Evolutionary conservation across 192 early-diverging fungal species (phyloP).

Genomic region (Cetraspora pellucida): DNA sequence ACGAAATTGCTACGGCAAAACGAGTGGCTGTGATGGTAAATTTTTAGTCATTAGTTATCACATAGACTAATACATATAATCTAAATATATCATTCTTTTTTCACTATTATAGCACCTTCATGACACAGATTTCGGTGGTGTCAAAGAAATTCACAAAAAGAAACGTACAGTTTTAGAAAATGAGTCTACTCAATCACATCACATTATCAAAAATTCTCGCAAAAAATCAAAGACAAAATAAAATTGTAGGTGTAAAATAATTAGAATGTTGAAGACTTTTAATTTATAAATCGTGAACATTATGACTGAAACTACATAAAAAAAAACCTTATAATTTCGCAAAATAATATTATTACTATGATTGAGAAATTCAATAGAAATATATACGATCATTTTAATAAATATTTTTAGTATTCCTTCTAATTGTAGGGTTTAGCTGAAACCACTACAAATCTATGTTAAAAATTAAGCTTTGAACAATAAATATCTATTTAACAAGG

Average conservation of each 20-base stretch:
- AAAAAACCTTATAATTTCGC: no score
- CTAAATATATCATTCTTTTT: not conserved
- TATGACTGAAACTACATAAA: no score
- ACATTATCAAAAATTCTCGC: not conserved
- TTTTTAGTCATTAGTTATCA: constrained; percentile 1
- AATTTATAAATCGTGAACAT: no score
- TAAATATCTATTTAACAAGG: no score
- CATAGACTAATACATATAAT: not conserved
- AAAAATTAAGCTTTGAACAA: no score
- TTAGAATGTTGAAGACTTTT: no score
- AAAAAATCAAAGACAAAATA: not conserved
- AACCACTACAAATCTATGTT: no score
- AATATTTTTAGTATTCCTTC: no score
- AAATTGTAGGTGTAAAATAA: not conserved
- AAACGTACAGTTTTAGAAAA: constrained; percentile 43
- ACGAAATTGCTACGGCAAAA: constrained; percentile 85
- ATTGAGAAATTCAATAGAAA: no score
- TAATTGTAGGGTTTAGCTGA: no score
- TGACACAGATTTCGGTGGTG: constrained; percentile 53
- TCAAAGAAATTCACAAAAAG: constrained; percentile 61
- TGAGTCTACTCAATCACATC: not conserved
- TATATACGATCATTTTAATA: no score
- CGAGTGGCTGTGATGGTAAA: constrained; percentile 83
- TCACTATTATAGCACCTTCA: constrained; percentile 46
- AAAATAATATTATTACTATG: no score